Conservation (phyloP, 1,139 yeast species). For the Protomyces inouyei region DNA sequence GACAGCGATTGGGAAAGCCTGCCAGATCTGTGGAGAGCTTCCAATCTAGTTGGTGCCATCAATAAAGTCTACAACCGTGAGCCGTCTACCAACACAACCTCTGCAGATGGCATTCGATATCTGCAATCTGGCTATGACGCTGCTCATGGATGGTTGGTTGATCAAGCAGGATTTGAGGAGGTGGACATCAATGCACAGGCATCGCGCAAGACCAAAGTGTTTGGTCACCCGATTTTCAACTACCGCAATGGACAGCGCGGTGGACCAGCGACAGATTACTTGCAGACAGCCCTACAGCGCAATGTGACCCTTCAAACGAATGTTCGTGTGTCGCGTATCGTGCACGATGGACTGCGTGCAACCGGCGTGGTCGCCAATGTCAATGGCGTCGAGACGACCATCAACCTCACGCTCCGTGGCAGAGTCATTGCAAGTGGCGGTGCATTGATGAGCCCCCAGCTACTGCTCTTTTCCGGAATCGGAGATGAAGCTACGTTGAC, state of each 20-base stretch:
- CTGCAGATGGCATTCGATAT: slow-evolving; percentile 1
- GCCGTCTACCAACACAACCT: neutral
- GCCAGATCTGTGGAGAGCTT: neutral
- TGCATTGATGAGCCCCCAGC: neutral
- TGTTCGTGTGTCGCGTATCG: neutral
- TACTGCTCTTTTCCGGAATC: slow-evolving; percentile 2
- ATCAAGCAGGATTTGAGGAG: neutral
- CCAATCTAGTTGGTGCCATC: neutral
- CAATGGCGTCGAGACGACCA: neutral
- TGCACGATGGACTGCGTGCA: neutral
- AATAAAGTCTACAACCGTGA: neutral
- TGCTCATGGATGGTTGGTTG: neutral
- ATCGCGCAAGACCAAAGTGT: neutral
- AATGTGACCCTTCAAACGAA: neutral
- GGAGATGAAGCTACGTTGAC: neutral
- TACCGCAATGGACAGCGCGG: slow-evolving; percentile 7
- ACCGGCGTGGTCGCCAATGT: neutral
- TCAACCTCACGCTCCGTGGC: neutral
- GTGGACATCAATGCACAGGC: neutral
- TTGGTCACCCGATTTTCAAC: slow-evolving; percentile 7
- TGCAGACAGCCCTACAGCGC: slow-evolving; percentile 3
- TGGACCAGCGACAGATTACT: slow-evolving; percentile 4
- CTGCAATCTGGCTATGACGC: slow-evolving; percentile 5
- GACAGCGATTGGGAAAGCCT: slow-evolving; percentile 3
- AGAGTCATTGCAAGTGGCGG: slow-evolving; percentile 1